Conservation (phyloP, 768 basidiomycete species). For the Suillus clintonianus region DNA sequence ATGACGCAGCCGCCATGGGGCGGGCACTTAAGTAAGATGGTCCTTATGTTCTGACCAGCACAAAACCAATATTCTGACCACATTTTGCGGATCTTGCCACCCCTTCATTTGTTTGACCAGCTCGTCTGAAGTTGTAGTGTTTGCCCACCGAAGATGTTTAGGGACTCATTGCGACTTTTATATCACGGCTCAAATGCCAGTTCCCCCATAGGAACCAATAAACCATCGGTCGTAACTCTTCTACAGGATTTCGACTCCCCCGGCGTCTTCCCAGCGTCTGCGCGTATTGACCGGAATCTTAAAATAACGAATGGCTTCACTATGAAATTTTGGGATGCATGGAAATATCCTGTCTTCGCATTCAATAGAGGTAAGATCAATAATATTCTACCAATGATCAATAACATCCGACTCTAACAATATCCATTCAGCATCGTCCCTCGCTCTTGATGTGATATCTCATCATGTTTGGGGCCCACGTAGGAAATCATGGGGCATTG, state of each 20-base stretch:
- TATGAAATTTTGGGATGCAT: constrained; percentile 66
- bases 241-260: constrained; percentile 63
- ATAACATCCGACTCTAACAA: neutral
- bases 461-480: constrained; percentile 88
- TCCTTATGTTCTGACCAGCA: neutral
- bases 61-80: too few relatives aligned
- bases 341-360: constrained; percentile 69
- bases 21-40: too few relatives aligned
- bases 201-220: constrained; percentile 20
- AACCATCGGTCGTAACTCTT: constrained; percentile 14
- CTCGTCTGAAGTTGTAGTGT: too few relatives aligned
- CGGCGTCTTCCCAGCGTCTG: constrained; percentile 70
- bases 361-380: constrained; percentile 59
- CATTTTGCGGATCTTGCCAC: neutral
- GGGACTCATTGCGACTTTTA: constrained; percentile 23
- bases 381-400: too few relatives aligned
- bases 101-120: neutral
- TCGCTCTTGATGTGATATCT: constrained; percentile 69
- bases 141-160: constrained; percentile 21
- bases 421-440: constrained; percentile 23
- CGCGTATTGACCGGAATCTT: constrained; percentile 70
- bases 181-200: constrained; percentile 11
- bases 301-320: constrained; percentile 57
- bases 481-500: constrained; percentile 89
- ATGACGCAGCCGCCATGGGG: too few relatives aligned